Base-by-base conservation (phyloP, 768 basidiomycete species). In the Mycena indigotica region DNA sequence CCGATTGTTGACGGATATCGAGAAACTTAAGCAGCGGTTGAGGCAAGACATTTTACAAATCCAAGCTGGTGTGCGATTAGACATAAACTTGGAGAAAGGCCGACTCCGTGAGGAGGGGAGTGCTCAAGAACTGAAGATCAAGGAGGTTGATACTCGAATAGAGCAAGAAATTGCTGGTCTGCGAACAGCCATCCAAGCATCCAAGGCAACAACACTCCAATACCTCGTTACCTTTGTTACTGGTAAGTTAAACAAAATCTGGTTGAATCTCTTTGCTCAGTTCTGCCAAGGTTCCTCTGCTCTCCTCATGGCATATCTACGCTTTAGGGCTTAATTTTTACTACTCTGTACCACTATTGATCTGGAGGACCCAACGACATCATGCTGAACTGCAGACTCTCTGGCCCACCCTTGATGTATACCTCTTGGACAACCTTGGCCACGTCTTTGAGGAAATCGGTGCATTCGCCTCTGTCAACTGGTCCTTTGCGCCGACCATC, bases 1-100 rank as follows among this genome's bases (percentile, higher is more conserved):
- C 70, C 84, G 96, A n/a, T 80, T 99, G 28, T 79, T 91, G 56
- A 78, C 84, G 24, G 97, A 98, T 68, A 86, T 98, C 56, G 93
- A 97, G 77, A 93, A 93, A 75, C 81, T 99, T 40, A 97, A 98
- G 76, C 93, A 95, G 71, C 84, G 93, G 5, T 76, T 99, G 10
- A 81, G 94, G 26, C 93, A 95, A 69, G 95, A 98, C 69, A 91
- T 97, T 52, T 90, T 87, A 3, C 83, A 89, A 23, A 97, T 95
- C 8, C 95, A 97, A 71, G 90, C 89, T 12, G 95, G 95, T 17
- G 97, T 99, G 3, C 78, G 96, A 52, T 74, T 99, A 16, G 97
- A 99, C 72, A 74, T 99, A 56, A 99, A 99, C 73, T 75, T 98
- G 24, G 96, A 99, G 78, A 98, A 98, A 73, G 94, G 94, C 1